Evolutionary conservation across 2,329 filamentous ascomycete species (phyloP).

Genomic region (Penicillium frequentans): DNA sequence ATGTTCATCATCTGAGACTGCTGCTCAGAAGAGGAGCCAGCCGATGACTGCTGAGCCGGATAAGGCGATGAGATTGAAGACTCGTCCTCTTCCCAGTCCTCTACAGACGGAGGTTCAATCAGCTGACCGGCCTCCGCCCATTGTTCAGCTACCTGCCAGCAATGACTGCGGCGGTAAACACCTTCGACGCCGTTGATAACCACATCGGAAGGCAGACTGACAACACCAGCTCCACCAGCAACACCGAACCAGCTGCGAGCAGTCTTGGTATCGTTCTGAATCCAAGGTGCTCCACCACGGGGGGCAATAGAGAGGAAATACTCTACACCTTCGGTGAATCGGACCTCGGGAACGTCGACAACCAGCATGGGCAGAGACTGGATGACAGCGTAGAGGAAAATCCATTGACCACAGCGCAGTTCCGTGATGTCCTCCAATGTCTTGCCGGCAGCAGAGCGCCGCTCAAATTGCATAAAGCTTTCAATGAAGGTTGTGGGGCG

Average conservation of each 20-base stretch:
- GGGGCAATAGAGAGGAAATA: constrained; percentile 53
- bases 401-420: constrained; percentile 52
- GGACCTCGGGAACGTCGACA: constrained; percentile 49
- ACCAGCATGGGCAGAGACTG: constrained; percentile 51
- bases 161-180: constrained; percentile 67
- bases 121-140: constrained; percentile 54
- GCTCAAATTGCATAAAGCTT: constrained; percentile 50
- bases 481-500: constrained; percentile 49
- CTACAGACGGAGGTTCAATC: constrained; percentile 32
- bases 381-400: constrained; percentile 52
- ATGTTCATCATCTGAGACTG: constrained; percentile 35
- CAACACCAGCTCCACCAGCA: constrained; percentile 63
- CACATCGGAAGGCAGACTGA: constrained; percentile 62
- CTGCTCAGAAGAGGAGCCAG: constrained; percentile 36
- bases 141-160: constrained; percentile 64
- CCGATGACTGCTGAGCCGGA: constrained; percentile 38
- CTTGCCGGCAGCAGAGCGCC: constrained; percentile 45
- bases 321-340: constrained; percentile 47
- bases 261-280: constrained; percentile 45
- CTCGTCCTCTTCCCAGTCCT: constrained; percentile 39
- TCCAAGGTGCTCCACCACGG: constrained; percentile 51
- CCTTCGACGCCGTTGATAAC: constrained; percentile 68
- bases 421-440: constrained; percentile 47
- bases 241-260: constrained; percentile 52
- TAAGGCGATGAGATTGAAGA: constrained; percentile 41